A percentile compares a stretch with the other conserved stretches of the same genome.
Evolutionary conservation across 257 asterid species (phyloP).

Genomic region (Nicotiana tomentosiformis): DNA sequence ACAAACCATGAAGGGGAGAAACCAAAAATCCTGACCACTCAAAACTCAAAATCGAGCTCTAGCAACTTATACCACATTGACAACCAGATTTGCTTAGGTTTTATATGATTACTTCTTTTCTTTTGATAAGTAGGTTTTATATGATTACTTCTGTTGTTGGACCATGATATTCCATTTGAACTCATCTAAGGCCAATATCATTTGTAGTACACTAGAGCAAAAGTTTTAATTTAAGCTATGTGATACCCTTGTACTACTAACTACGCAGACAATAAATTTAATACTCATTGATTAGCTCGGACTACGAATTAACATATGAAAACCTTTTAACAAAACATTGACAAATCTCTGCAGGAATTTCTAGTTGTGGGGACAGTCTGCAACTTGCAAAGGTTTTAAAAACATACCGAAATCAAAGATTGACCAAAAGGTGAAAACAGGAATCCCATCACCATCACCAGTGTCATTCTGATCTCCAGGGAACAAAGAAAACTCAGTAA

Average conservation of each 20-base stretch:
- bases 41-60: background rate
- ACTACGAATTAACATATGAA: background rate
- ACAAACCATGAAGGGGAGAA: background rate
- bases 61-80: background rate
- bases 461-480: conserved; percentile 39
- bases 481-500: conserved; percentile 55
- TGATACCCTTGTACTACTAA: background rate
- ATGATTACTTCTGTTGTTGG: background rate
- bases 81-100: background rate
- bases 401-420: conserved; percentile 55
- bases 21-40: background rate
- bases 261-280: background rate
- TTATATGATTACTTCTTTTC: background rate
- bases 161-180: background rate
- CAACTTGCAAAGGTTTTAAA: background rate
- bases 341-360: background rate
- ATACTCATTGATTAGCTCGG: background rate
- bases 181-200: background rate
- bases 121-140: background rate
- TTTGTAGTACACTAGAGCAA: background rate
- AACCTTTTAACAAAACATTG: background rate
- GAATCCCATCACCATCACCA: conserved; percentile 69
- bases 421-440: conserved; percentile 61
- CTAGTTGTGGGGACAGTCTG: background rate
- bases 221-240: background rate